Conservation (phyloP, 1,284 basidiomycete species). For the Ceratobasidium sp. region DNA sequence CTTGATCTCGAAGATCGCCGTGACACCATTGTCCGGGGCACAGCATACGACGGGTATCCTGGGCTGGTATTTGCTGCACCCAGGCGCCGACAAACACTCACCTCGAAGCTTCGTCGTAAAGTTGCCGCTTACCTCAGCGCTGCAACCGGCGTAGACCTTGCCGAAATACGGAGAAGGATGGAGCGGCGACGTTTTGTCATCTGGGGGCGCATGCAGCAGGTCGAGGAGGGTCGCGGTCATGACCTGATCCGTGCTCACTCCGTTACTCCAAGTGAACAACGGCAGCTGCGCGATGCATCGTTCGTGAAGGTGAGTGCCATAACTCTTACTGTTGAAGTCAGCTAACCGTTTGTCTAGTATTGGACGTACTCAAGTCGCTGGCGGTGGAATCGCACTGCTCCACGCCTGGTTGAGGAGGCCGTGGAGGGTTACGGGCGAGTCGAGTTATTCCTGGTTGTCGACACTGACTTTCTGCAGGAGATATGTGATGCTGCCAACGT, state of each 20-base stretch:
- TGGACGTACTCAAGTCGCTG: no score
- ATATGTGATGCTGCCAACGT: conserved; percentile 27
- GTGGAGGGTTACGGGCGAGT: neutral
- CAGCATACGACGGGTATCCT: neutral
- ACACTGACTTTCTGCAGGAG: neutral
- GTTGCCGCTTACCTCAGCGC: neutral
- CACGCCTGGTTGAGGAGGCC: no score
- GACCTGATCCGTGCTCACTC: neutral
- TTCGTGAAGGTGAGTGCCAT: conserved; percentile 1
- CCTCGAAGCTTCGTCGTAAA: neutral
- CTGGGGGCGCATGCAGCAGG: conserved; percentile 4
- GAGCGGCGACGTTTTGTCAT: neutral
- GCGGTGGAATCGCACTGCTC: neutral
- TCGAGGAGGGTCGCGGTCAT: neutral
- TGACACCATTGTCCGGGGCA: neutral
- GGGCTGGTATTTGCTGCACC: neutral
- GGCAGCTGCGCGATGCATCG: neutral
- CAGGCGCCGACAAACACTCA: no score
- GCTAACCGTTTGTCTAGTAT: no score
- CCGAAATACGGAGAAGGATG: no score
- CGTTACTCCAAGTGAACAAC: neutral
- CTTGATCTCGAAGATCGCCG: conserved; percentile 18
- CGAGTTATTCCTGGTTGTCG: neutral
- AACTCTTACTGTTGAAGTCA: no score
- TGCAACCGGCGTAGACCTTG: neutral